Evolutionary conservation across 2,329 filamentous ascomycete species (phyloP), one percentile per base, ranked within the genome.

Genomic region (Juglanconis oblonga): DNA sequence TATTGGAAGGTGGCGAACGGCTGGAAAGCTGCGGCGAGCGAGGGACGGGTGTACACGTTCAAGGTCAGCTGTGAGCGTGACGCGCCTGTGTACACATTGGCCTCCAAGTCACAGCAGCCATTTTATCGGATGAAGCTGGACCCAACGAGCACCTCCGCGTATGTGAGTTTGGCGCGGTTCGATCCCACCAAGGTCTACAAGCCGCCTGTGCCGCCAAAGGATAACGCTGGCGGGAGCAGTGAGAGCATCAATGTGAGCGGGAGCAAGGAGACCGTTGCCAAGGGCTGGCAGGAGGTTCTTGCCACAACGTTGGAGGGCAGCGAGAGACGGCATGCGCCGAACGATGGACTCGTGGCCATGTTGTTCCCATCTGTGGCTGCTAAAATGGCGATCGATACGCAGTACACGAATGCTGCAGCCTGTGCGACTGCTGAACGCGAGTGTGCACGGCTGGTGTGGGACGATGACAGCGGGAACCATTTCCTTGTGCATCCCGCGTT

Each of bases 1-100:
- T 79, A 89, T 8, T 91, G 88, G 88, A 85, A 88, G 66, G 86
- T 86, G 0, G 79, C 84, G 62, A 90, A 90, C 69, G 88, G 88
- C 11, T 90, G 85, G 85, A 80, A 84, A 67, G 87, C 87, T 2
- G 81, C 85, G 0, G 71, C 78, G 1, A 79, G 80, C 3, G 84
- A 88, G 68, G 85, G 84, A 5, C 76, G 82, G 29, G 79, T 81
- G 31, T 88, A 81, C 72, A 86, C 83, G 69, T 74, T 88, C 68
- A 81, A 79, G 64, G 72, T 88, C 71, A 75, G 77, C 1, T 79
- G 81, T 61, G 80, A 83, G 60, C 77, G 76, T 52, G 84, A 88
- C 65, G 82, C 87, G 4, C 87, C 87, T 0, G 79, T 89, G 17
- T 89, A 90, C 66, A 87, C 84, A 1, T 80, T 90, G 13, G 85